Evolutionary conservation across 2,329 filamentous ascomycete species (phyloP), one percentile per base, ranked within the genome.

Genomic region (Sarocladium strictum): DNA sequence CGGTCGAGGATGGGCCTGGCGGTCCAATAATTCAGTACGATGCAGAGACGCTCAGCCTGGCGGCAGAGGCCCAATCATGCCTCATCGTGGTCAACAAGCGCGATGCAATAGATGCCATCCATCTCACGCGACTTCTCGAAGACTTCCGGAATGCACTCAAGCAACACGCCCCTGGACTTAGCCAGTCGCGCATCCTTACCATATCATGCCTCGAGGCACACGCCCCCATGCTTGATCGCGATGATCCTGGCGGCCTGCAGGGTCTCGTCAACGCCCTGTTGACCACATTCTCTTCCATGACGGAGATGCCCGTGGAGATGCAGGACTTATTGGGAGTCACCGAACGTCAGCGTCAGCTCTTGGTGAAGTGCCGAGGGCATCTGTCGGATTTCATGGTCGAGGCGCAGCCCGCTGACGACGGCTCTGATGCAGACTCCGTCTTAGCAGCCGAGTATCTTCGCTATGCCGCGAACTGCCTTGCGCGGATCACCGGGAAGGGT

Each of bases 301-400:
- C 90, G 2, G 72, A 77, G 32, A 76, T 93, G 64, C 80, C 84
- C 11, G 79, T 79, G 3, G 83, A 89, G 58, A 85, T 89, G 75
- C 83, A 91, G 71, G 89, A 96, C 63, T 86, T 94, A 3, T 80
- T 97, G 3, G 92, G 92, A 55, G 92, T 96, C 35, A 96, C 90
- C 17, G 90, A 93, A 69, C 86, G 94, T 56, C 94, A 99, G 74
- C 82, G 88, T 53, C 81, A 90, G 67, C 84, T 97, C 53, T 79
- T 99, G 47, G 78, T 83, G 51, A 78, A 84, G 65, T 96, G 93
- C 67, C 76, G 86, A 12, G 67, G 68, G 33, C 83, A 91, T 65
- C 79, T 99, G 1, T 79, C 87, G 50, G 79, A 83, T 21, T 99
- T 96, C 66, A 72, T 93, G 58, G 69, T 65, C 10, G 82, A 86